phyloP scores from a whole-genome alignment of 768 basidiomycete species.

The Rhodosporidiobolus odoratus region DNA sequence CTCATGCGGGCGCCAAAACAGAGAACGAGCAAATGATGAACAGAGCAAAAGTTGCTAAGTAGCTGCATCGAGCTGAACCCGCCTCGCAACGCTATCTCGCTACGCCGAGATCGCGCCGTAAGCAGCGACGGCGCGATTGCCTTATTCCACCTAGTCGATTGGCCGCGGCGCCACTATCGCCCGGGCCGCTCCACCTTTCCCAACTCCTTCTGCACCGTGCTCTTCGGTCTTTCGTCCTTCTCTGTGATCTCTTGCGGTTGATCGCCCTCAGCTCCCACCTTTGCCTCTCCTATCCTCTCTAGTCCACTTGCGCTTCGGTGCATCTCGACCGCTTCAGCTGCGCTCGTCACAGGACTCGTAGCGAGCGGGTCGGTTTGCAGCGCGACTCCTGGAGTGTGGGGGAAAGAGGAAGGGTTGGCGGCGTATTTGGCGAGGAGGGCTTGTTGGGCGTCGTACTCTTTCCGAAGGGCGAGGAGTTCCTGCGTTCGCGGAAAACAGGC shows the following conservation, averaged over 20 bases:
- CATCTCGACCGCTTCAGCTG: not conserved
- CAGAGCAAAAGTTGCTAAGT: no score
- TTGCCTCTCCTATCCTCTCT: not conserved
- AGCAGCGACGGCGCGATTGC: no score
- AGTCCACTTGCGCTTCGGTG: not conserved
- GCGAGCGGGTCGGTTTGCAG: not conserved
- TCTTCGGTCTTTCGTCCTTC: not conserved
- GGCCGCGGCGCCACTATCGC: no score
- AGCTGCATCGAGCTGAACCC: no score
- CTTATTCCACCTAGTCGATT: no score
- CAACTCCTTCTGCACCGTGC: not conserved
- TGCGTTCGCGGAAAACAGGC: not conserved
- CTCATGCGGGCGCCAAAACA: no score
- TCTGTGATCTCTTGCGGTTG: not conserved
- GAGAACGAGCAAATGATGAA: no score
- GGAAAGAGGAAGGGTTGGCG: constrained; percentile 1
- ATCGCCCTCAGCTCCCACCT: not conserved
- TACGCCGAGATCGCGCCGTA: no score
- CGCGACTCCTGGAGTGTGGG: constrained; percentile 12
- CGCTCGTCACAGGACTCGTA: not conserved
- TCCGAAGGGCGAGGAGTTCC: constrained; percentile 36
- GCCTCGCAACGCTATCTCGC: no score
- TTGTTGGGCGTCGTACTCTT: constrained; percentile 38
- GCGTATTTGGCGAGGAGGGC: constrained; percentile 18
- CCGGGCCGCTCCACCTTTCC: constrained; percentile 2